Evolutionary conservation across 2,329 filamentous ascomycete species (phyloP).

Genomic region (Fusarium agapanthi): DNA sequence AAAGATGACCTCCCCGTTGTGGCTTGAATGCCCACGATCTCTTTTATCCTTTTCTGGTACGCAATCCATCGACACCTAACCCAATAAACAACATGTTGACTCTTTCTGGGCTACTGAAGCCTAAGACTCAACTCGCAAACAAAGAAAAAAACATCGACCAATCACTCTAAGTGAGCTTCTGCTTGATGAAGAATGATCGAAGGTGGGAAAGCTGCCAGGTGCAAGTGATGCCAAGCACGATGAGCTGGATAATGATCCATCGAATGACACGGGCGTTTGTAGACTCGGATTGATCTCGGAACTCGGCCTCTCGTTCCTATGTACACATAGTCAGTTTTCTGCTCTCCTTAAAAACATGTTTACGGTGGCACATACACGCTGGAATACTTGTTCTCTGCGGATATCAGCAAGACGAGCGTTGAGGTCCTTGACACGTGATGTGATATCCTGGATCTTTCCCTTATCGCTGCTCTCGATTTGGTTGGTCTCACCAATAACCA

Average conservation of each 20-base stretch:
- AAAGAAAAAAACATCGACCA: background rate
- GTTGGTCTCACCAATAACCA: slow-evolving; percentile 94
- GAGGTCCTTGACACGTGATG: slow-evolving; percentile 86
- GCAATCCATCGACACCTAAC: slow-evolving; percentile 18
- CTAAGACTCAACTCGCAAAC: slow-evolving; percentile 8
- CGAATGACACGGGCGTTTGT: slow-evolving; percentile 92
- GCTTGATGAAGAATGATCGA: slow-evolving; percentile 98
- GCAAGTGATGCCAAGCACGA: slow-evolving; percentile 85
- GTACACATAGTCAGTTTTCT: slow-evolving; percentile 14
- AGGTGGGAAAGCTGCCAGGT: slow-evolving; percentile 97
- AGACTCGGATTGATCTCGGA: slow-evolving; percentile 94
- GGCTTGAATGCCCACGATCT: slow-evolving; percentile 18
- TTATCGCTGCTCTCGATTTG: slow-evolving; percentile 95
- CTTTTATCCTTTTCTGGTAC: slow-evolving; percentile 11
- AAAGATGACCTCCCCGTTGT: background rate
- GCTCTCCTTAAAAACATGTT: background rate
- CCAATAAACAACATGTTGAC: slow-evolving; percentile 1
- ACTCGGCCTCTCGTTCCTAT: slow-evolving; percentile 96
- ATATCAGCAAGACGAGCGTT: slow-evolving; percentile 90
- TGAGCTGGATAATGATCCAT: slow-evolving; percentile 92
- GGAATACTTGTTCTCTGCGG: slow-evolving; percentile 93
- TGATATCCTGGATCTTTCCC: slow-evolving; percentile 89
- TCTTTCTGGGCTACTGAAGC: background rate
- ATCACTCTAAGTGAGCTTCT: slow-evolving; percentile 85
- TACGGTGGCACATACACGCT: slow-evolving; percentile 69